Evolutionary conservation across 2,329 filamentous ascomycete genomes (phyloP).

Genomic region (Fusarium avenaceum): DNA sequence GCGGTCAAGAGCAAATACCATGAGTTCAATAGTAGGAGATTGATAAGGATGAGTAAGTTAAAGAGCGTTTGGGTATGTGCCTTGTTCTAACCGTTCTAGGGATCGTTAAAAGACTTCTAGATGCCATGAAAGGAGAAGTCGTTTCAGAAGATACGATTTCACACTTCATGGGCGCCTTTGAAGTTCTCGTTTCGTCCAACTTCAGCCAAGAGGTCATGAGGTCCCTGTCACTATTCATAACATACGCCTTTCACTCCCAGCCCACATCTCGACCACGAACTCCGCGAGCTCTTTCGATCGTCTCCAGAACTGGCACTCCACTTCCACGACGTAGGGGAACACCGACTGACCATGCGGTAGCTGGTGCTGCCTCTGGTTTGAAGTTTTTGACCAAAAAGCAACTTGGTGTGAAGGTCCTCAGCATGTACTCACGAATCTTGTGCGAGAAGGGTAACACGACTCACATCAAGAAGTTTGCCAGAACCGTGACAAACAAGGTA

Average conservation of each 20-base stretch:
- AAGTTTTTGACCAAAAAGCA: conserved; percentile 73
- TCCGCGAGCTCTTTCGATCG: conserved; percentile 60
- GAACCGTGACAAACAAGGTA: conserved; percentile 95
- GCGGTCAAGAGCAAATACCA: conserved; percentile 91
- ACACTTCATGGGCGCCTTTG: conserved; percentile 83
- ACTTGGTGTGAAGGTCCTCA: conserved; percentile 80
- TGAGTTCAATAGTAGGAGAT: conserved; percentile 88
- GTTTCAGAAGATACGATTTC: conserved; percentile 79
- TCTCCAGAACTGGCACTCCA: conserved; percentile 59
- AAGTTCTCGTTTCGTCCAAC: conserved; percentile 82
- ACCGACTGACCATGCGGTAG: conserved; percentile 53
- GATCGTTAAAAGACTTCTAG: conserved; percentile 89
- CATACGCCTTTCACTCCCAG: conserved; percentile 83
- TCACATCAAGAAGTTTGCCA: conserved; percentile 88
- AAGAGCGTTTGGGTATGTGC: conserved; percentile 10
- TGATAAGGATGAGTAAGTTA: conserved; percentile 87
- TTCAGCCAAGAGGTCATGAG: conserved; percentile 88
- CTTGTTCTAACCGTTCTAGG: conserved; percentile 63
- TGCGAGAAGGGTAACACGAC: conserved; percentile 78
- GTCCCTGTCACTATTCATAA: conserved; percentile 90
- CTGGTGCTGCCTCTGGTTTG: conserved; percentile 49
- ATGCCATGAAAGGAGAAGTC: conserved; percentile 88
- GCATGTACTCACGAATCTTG: conserved; percentile 81
- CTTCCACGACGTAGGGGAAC: conserved; percentile 54
- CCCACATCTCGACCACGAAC: conserved; percentile 64